Evolutionary conservation across 306 rosid species (phyloP), one percentile per base, ranked within the genome.

Genomic region (Ceratonia siliqua): DNA sequence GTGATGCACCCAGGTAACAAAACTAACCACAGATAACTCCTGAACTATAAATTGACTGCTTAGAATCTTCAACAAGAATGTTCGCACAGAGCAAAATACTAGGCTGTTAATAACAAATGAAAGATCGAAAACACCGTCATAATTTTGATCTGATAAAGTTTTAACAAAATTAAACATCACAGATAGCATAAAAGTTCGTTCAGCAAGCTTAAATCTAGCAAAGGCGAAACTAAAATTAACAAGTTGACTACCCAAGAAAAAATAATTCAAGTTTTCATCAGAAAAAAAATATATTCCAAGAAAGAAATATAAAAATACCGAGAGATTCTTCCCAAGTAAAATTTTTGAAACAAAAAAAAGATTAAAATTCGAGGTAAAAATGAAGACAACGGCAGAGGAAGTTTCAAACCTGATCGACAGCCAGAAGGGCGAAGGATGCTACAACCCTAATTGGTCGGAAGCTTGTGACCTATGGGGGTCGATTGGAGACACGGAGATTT

Each of bases 51-150:
- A 39, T 25, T 9, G 18, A 55, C 7, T 1, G 21, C 52, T 39
- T 1, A 39, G 15, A 59, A 33, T n/a, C 45, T 15, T 59, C 14
- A n/a, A 38, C n/a, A 35, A 3, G 25, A 36, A 38, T 52, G 6
- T 62, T 41, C 5, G 35, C 49, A 28, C 33, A 13, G 50, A 33
- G 27, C 58, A 73, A 72, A 74, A 82, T 72, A 81, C 77, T 68
- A 78, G 61, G 21, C 15, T 21, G 63, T 18, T 2, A 35, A 61
- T 18, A 20, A 25, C 42, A 36, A 62, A 17, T 5, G 36, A 17
- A 50, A 36, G 46, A 79, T 32, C 54, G 50, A 25, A 67, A 59
- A 9, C 39, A 15, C 32, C 24, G 48, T 6, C n/a, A 28, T n/a
- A 28, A 67, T 8, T 41, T 24, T 49, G 36, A 78, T 62, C 25